Percentiles rank a stretch among this genome's conserved stretches.
phyloP scores from a whole-genome alignment of 805 yeast genomes.

The Lachancea kluyveri region DNA sequence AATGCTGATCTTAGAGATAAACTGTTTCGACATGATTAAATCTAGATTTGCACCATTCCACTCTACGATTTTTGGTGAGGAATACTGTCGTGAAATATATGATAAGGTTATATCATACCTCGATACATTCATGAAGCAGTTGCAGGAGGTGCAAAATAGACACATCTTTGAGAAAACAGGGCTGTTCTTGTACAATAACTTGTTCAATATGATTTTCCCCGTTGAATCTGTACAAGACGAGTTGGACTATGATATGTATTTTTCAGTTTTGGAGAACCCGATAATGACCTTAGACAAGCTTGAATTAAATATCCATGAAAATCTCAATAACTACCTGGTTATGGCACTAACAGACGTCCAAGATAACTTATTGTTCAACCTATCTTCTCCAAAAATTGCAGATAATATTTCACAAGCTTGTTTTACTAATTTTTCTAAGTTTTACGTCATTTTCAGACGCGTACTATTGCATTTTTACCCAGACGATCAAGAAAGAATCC shows the following conservation, averaged over 20 bases:
- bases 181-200: slow-evolving; percentile 51
- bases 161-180: slow-evolving; percentile 46
- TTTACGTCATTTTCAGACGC: slow-evolving; percentile 34
- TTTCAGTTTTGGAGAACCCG: slow-evolving; percentile 57
- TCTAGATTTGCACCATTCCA: slow-evolving; percentile 40
- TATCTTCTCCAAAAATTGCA: slow-evolving; percentile 59
- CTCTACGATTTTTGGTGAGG: slow-evolving; percentile 32
- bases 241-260: slow-evolving; percentile 55
- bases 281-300: slow-evolving; percentile 38
- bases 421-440: slow-evolving; percentile 40
- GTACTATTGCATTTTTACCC: slow-evolving; percentile 32
- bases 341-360: slow-evolving; percentile 56
- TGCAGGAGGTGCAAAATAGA: slow-evolving; percentile 42
- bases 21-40: slow-evolving; percentile 56
- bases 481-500: slow-evolving; percentile 16
- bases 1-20: slow-evolving; percentile 41
- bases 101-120: slow-evolving; percentile 30
- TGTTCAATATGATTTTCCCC: slow-evolving; percentile 69
- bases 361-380: slow-evolving; percentile 45
- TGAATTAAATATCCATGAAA: slow-evolving; percentile 41
- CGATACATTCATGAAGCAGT: slow-evolving; percentile 19
- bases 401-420: slow-evolving; percentile 49
- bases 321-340: slow-evolving; percentile 40
- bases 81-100: slow-evolving; percentile 16
- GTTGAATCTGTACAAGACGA: slow-evolving; percentile 44